phyloP scores from a whole-genome alignment of 306 rosid species.

The Trifolium dubium region DNA sequence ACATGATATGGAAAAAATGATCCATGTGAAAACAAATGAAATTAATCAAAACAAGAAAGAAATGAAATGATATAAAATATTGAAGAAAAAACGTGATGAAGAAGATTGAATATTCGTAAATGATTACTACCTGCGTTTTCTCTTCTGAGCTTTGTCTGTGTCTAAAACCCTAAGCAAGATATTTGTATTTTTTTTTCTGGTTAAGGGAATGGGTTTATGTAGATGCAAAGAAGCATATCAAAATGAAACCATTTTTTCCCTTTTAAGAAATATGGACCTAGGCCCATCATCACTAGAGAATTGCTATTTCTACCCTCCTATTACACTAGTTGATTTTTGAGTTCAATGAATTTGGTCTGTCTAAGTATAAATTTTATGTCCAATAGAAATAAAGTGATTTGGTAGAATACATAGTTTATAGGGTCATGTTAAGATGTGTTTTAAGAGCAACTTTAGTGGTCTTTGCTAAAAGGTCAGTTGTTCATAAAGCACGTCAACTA shows the following conservation, averaged over 20 bases:
- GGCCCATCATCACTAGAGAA: not conserved
- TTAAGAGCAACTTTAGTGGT: too few relatives aligned
- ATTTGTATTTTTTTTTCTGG: not conserved
- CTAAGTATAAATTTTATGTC: too few relatives aligned
- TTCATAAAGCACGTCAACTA: too few relatives aligned
- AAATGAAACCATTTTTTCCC: not conserved
- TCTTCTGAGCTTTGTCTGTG: not conserved
- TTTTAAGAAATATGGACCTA: not conserved
- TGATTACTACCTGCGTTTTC: slow-evolving; percentile 47
- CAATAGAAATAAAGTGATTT: too few relatives aligned
- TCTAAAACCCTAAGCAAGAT: slow-evolving; percentile 64
- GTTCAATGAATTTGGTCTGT: too few relatives aligned
- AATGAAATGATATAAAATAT: not conserved
- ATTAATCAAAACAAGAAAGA: not conserved
- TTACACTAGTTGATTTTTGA: too few relatives aligned
- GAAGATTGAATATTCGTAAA: not conserved
- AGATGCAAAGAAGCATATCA: not conserved
- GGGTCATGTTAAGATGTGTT: too few relatives aligned
- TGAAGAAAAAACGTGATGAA: not conserved
- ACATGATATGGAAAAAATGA: not conserved
- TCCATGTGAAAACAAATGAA: too few relatives aligned
- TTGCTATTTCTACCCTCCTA: not conserved
- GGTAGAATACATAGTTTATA: too few relatives aligned
- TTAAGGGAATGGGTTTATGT: slow-evolving; percentile 49
- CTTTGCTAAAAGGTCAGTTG: too few relatives aligned